A percentile compares a stretch with the other conserved stretches of the same genome.
phyloP scores from a whole-genome alignment of 2,329 filamentous ascomycete genomes.

The Claviceps sp. region DNA sequence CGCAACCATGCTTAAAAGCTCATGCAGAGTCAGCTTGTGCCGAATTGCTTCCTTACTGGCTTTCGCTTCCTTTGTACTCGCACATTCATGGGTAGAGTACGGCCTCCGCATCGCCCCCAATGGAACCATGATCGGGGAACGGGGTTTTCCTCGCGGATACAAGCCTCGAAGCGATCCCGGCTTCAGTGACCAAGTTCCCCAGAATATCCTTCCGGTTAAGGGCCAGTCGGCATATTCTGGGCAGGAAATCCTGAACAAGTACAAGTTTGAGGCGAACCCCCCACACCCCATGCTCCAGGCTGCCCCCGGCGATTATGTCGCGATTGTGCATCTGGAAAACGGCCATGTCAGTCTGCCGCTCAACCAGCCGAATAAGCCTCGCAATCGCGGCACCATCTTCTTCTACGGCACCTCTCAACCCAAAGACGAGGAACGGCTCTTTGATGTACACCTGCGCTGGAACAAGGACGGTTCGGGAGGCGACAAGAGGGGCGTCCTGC shows the following conservation, averaged over 20 bases:
- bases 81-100: slow-evolving; percentile 77
- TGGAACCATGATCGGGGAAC: slow-evolving; percentile 55
- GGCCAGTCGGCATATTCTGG: slow-evolving; percentile 52
- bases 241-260: slow-evolving; percentile 36
- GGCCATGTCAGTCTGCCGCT: slow-evolving; percentile 55
- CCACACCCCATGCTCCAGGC: slow-evolving; percentile 50
- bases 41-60: slow-evolving; percentile 16
- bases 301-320: slow-evolving; percentile 47
- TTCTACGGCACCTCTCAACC: slow-evolving; percentile 58
- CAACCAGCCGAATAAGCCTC: slow-evolving; percentile 43
- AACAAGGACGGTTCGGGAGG: slow-evolving; percentile 68
- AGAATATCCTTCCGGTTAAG: slow-evolving; percentile 48
- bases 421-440: slow-evolving; percentile 31
- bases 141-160: slow-evolving; percentile 66
- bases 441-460: slow-evolving; percentile 66
- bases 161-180: slow-evolving; percentile 39
- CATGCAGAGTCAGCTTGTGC: neutral
- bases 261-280: slow-evolving; percentile 22
- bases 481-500: slow-evolving; percentile 59
- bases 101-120: slow-evolving; percentile 57
- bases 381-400: slow-evolving; percentile 57
- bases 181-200: slow-evolving; percentile 45
- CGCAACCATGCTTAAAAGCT: neutral
- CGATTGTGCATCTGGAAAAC: slow-evolving; percentile 59
- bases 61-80: slow-evolving; percentile 21